Conservation (phyloP, 805 yeast species). For the Suhomyces kilbournensis region DNA sequence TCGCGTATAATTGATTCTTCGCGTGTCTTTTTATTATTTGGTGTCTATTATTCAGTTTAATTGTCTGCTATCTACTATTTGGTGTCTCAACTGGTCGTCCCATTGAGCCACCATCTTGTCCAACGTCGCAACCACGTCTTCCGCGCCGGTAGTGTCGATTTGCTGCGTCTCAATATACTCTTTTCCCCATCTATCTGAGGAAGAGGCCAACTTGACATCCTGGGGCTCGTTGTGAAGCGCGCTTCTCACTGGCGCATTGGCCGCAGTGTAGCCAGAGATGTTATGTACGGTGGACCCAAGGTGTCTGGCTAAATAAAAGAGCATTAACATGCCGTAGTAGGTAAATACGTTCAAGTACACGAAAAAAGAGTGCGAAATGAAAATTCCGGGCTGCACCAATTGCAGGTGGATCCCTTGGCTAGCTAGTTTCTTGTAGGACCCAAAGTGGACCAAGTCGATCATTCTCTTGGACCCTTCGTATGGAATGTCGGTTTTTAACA, state of each 20-base stretch:
- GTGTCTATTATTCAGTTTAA: neutral
- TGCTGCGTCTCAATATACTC: constrained; percentile 58
- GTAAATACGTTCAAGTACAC: constrained; percentile 74
- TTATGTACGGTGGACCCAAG: constrained; percentile 88
- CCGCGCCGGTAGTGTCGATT: constrained; percentile 62
- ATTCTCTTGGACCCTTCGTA: constrained; percentile 92
- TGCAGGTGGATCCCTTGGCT: constrained; percentile 58
- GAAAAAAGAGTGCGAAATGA: constrained; percentile 77
- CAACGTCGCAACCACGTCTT: constrained; percentile 64
- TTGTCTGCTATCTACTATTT: constrained; percentile 54
- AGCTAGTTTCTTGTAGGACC: constrained; percentile 53
- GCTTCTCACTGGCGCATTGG: constrained; percentile 68
- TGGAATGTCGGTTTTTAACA: constrained; percentile 59
- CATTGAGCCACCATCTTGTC: constrained; percentile 58
- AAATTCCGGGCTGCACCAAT: constrained; percentile 91
- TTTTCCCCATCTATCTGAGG: constrained; percentile 59
- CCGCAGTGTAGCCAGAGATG: constrained; percentile 84
- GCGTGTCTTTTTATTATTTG: too few species aligned
- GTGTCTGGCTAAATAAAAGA: constrained; percentile 80
- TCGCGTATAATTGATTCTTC: too few species aligned
- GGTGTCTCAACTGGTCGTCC: constrained; percentile 73
- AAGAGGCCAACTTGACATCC: constrained; percentile 65
- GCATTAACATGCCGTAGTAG: constrained; percentile 77
- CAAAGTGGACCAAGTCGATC: constrained; percentile 78
- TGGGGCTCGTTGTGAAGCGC: constrained; percentile 54